phyloP scores from a whole-genome alignment of 345 rosid genomes.

The Garcia nutans region DNA sequence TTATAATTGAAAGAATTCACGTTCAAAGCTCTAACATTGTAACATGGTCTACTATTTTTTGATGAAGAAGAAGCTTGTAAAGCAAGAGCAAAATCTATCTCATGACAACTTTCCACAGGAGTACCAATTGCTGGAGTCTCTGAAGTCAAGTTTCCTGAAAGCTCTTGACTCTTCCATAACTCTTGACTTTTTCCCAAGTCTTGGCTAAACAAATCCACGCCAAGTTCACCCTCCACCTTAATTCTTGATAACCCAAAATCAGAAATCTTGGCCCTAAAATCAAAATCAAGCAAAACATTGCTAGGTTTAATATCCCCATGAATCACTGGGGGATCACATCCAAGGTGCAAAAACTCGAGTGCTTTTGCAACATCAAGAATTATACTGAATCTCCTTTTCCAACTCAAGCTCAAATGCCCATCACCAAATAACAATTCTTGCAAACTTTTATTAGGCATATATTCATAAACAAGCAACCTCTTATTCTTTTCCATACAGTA shows the following conservation, averaged over 20 bases:
- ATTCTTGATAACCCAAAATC: slow-evolving; percentile 94
- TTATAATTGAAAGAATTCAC: slow-evolving; percentile 48
- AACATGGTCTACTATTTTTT: slow-evolving; percentile 55
- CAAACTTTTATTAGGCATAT: slow-evolving; percentile 88
- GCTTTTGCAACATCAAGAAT: slow-evolving; percentile 87
- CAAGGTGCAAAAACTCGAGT: slow-evolving; percentile 77
- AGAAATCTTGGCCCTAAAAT: slow-evolving; percentile 76
- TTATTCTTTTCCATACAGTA: slow-evolving; percentile 81
- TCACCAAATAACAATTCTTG: slow-evolving; percentile 78
- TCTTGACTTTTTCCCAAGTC: slow-evolving; percentile 84
- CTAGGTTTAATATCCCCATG: slow-evolving; percentile 98
- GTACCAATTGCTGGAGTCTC: slow-evolving; percentile 34
- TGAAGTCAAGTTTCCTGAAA: slow-evolving; percentile 57
- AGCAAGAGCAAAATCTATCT: slow-evolving; percentile 93
- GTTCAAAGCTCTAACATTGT: slow-evolving; percentile 56
- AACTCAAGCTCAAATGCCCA: slow-evolving; percentile 50
- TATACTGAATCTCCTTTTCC: slow-evolving; percentile 70
- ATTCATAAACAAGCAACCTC: slow-evolving; percentile 82
- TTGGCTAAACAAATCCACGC: slow-evolving; percentile 80
- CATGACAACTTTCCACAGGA: slow-evolving; percentile 34
- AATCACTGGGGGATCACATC: slow-evolving; percentile 92
- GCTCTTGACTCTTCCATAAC: slow-evolving; percentile 58
- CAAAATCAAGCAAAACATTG: slow-evolving; percentile 84
- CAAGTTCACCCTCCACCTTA: slow-evolving; percentile 76
- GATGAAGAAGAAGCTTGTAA: slow-evolving; percentile 93